These are phyloP conservation scores for Ceratocystis eucalypticola DNA, from an alignment of 2,329 filamentous ascomycete genomes.

Conservation along the genomic window DNA sequence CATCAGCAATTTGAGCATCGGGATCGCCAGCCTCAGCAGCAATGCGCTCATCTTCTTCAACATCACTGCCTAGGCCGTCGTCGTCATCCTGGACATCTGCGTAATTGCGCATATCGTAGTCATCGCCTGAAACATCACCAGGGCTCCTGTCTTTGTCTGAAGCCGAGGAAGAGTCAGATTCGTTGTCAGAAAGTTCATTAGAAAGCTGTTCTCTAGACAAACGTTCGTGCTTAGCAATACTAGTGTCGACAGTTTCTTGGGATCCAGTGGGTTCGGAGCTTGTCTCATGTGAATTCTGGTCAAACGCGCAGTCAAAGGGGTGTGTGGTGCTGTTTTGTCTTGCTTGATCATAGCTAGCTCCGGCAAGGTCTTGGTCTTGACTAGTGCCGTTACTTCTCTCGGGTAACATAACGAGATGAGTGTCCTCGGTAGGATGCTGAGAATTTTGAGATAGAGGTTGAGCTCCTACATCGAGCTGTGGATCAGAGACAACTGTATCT, in stretches of 20 bases:
- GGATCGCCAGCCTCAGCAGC: slow-evolving; percentile 5
- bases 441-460: background rate
- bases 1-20: slow-evolving; percentile 12
- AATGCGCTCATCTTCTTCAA: slow-evolving; percentile 14
- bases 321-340: background rate
- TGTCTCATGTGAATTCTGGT: background rate
- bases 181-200: background rate
- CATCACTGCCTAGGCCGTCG: slow-evolving; percentile 12
- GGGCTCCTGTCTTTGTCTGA: slow-evolving; percentile 23
- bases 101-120: slow-evolving; percentile 23
- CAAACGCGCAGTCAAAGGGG: background rate
- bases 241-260: background rate
- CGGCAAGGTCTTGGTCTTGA: background rate
- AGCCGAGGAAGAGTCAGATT: background rate
- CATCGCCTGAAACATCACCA: slow-evolving; percentile 21
- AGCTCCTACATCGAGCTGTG: background rate
- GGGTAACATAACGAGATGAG: background rate
- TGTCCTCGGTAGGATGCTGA: background rate
- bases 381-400: background rate
- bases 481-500: background rate
- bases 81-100: slow-evolving; percentile 23
- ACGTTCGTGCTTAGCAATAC: background rate
- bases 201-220: background rate
- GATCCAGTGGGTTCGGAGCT: background rate
- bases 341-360: background rate